phyloP scores from a whole-genome alignment of 495 filamentous ascomycete genomes.

The Podospora pseudocomata region DNA sequence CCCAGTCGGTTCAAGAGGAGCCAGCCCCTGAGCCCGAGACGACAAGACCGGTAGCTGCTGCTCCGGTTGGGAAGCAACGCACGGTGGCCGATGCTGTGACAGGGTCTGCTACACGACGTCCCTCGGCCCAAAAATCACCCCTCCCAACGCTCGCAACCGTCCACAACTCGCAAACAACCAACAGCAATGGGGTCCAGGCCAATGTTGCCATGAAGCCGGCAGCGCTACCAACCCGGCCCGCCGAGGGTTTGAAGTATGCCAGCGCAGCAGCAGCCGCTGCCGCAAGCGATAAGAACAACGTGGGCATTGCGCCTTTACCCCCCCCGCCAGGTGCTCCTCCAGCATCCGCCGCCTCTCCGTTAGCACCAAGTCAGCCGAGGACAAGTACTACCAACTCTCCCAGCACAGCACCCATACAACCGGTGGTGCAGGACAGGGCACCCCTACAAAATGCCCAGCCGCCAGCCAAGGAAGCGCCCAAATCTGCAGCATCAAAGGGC shows the following conservation, averaged over 20 bases:
- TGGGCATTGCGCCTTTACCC: conserved; percentile 89
- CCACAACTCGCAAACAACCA: conserved; percentile 59
- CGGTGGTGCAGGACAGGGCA: conserved; percentile 37
- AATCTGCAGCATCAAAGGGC: conserved; percentile 33
- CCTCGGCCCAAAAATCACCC: conserved; percentile 90
- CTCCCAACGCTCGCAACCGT: conserved; percentile 86
- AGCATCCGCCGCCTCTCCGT: conserved; percentile 42
- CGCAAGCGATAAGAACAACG: conserved; percentile 88
- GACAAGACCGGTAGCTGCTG: conserved; percentile 46
- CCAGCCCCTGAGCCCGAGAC: conserved; percentile 56
- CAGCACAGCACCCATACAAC: conserved; percentile 38
- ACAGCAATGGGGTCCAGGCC: conserved; percentile 55
- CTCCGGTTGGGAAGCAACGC: conserved; percentile 48
- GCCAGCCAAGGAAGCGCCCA: conserved; percentile 21
- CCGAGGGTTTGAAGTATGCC: conserved; percentile 92
- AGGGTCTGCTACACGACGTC: conserved; percentile 59
- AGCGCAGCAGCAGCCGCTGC: conserved; percentile 94
- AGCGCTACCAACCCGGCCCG: conserved; percentile 73
- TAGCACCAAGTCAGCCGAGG: conserved; percentile 42
- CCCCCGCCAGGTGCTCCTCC: conserved; percentile 64
- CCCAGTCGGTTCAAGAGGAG: conserved; percentile 88
- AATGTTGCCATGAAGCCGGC: conserved; percentile 79
- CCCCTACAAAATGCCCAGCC: conserved; percentile 22
- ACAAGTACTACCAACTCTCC: conserved; percentile 47
- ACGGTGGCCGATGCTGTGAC: conserved; percentile 48